Evolutionary conservation across 768 basidiomycete species (phyloP).

Genomic region (Lactifluus volemus): DNA sequence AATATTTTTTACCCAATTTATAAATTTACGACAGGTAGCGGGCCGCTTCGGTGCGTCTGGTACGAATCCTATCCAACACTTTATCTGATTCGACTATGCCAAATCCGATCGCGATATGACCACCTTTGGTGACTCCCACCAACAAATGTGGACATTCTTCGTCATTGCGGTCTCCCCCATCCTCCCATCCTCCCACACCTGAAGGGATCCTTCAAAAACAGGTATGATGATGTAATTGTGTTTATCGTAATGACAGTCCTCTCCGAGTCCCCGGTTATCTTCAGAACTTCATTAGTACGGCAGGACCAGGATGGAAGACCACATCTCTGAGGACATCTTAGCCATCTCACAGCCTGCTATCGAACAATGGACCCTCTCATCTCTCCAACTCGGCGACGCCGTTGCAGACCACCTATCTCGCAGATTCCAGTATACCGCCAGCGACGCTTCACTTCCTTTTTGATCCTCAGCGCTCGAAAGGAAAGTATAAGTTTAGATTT

Average conservation of each 20-base stretch:
- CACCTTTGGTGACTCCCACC: background rate
- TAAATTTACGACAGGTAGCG: too few relatives aligned
- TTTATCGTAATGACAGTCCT: background rate
- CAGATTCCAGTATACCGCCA: slow-evolving; percentile 26
- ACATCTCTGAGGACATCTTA: background rate
- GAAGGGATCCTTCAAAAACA: slow-evolving; percentile 18
- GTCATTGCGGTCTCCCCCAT: slow-evolving; percentile 3
- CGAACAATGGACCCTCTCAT: background rate
- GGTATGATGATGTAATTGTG: slow-evolving; percentile 14
- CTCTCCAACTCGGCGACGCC: background rate
- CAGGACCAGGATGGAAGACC: slow-evolving; percentile 18
- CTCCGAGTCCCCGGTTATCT: slow-evolving; percentile 2
- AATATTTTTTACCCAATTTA: too few relatives aligned
- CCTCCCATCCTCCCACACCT: slow-evolving; percentile 3
- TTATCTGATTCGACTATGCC: too few relatives aligned
- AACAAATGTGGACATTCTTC: slow-evolving; percentile 14
- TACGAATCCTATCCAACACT: too few relatives aligned
- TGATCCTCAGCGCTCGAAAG: slow-evolving; percentile 27
- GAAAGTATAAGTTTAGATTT: slow-evolving; percentile 41
- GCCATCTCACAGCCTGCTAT: background rate
- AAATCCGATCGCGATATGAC: background rate
- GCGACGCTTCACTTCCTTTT: slow-evolving; percentile 40
- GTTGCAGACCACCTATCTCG: background rate
- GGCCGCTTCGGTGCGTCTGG: too few relatives aligned
- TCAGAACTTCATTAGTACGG: slow-evolving; percentile 4